phyloP scores from a whole-genome alignment of 2,329 filamentous ascomycete species.

The Sphaerulina vaccinii region DNA sequence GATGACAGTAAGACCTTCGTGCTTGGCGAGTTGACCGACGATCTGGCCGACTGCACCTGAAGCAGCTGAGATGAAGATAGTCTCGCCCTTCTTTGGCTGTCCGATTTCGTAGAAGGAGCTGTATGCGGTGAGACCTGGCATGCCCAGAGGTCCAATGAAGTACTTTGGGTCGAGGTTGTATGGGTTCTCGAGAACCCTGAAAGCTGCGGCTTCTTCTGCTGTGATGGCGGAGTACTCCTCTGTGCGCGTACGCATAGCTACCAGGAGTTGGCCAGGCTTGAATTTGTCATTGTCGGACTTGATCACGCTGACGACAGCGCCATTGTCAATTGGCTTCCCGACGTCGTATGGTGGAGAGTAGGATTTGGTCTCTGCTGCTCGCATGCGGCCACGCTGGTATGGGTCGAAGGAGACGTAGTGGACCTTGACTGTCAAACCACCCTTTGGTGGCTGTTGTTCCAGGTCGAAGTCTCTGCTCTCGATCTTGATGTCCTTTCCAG shows the following conservation, averaged over 20 bases:
- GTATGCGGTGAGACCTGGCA: conserved; percentile 76
- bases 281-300: conserved; percentile 66
- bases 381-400: conserved; percentile 80
- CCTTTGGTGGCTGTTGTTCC: conserved; percentile 57
- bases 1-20: conserved; percentile 74
- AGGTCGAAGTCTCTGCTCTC: conserved; percentile 70
- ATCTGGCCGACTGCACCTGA: conserved; percentile 79
- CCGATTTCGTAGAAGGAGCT: conserved; percentile 73
- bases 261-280: conserved; percentile 65
- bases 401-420: conserved; percentile 78
- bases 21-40: conserved; percentile 80
- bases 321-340: conserved; percentile 63
- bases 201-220: conserved; percentile 45
- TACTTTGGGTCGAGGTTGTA: conserved; percentile 62
- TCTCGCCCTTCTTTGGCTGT: conserved; percentile 72
- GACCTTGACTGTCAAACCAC: conserved; percentile 68
- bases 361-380: conserved; percentile 61
- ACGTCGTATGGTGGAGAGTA: conserved; percentile 66
- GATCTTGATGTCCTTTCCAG: conserved; percentile 67
- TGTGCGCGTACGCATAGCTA: conserved; percentile 40
- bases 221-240: conserved; percentile 64
- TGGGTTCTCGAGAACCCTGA: conserved; percentile 64
- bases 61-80: conserved; percentile 78
- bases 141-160: conserved; percentile 75
- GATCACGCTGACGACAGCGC: conserved; percentile 65